phyloP scores from a whole-genome alignment of 2,329 filamentous ascomycete species.

The Sporothrix inflata region DNA sequence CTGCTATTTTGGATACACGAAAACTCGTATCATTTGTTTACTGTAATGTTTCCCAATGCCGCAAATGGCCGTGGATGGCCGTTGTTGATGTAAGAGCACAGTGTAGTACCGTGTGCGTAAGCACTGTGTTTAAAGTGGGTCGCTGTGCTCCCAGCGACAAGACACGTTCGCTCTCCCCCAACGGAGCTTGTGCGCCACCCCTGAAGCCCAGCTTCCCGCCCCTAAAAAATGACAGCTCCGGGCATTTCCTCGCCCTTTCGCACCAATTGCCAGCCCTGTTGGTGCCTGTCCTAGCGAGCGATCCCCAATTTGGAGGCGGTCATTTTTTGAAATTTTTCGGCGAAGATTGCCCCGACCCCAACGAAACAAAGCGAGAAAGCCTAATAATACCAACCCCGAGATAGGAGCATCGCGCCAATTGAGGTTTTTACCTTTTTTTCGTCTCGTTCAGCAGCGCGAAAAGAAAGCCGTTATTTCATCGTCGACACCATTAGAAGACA shows the following conservation, averaged over 20 bases:
- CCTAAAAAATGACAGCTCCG: constrained; percentile 9
- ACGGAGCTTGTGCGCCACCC: constrained; percentile 27
- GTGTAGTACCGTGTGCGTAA: background rate
- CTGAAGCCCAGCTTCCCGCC: constrained; percentile 13
- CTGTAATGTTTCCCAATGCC: background rate
- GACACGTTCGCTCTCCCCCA: constrained; percentile 25
- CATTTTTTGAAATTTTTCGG: constrained; percentile 27
- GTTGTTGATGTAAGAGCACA: constrained; percentile 1
- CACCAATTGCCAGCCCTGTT: no score
- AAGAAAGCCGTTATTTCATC: background rate
- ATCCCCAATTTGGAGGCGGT: constrained; percentile 14
- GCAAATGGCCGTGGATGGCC: constrained; percentile 4
- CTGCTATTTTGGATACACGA: constrained; percentile 13
- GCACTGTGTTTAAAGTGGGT: constrained; percentile 9
- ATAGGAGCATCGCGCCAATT: constrained; percentile 27
- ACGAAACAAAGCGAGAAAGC: constrained; percentile 14
- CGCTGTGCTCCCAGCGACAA: background rate
- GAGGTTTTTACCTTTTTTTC: constrained; percentile 26
- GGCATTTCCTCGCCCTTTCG: background rate
- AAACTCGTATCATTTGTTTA: background rate
- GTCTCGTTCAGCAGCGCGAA: background rate
- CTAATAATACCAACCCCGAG: constrained; percentile 22
- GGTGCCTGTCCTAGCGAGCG: background rate
- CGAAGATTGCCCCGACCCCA: constrained; percentile 31
- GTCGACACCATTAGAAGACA: background rate